Evolutionary conservation across 768 basidiomycete species (phyloP).

Genomic region (Leccinum ochraceum): DNA sequence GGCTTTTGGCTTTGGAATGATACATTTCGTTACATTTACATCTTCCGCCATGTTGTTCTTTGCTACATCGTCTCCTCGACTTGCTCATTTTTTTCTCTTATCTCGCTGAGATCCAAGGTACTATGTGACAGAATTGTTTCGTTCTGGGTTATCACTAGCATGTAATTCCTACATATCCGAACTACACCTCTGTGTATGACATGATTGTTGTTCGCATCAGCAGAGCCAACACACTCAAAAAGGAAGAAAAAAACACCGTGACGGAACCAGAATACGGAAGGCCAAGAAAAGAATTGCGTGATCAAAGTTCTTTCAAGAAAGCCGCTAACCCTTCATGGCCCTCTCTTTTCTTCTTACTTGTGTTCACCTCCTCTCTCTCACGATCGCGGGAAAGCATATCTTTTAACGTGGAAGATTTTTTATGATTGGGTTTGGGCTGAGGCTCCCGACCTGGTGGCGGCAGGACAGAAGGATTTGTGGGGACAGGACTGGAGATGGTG

Average conservation of each 20-base stretch:
- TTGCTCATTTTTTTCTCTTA: too few species aligned
- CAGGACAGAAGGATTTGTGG: background rate
- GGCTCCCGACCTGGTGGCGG: conserved; percentile 27
- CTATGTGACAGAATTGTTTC: too few species aligned
- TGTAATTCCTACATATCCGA: too few species aligned
- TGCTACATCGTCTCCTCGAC: too few species aligned
- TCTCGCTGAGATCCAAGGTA: too few species aligned
- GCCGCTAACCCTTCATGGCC: conserved; percentile 48
- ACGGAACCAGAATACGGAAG: background rate
- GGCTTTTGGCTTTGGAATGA: background rate
- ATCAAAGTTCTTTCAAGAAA: conserved; percentile 39
- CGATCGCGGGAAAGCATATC: conserved; percentile 65
- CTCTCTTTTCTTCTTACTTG: conserved; percentile 23
- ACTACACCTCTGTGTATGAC: too few species aligned
- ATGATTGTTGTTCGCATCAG: too few species aligned
- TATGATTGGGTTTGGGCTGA: conserved; percentile 39
- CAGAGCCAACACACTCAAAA: background rate
- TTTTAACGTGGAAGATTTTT: conserved; percentile 51
- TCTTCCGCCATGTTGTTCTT: too few species aligned
- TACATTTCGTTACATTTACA: too few species aligned
- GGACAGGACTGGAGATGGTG: background rate
- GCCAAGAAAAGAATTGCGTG: background rate
- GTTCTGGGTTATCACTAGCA: too few species aligned
- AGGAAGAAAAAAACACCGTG: background rate
- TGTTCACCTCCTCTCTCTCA: conserved; percentile 39